Evolutionary conservation across 495 filamentous ascomycete genomes (phyloP).

Genomic region (Xylaria scruposa): DNA sequence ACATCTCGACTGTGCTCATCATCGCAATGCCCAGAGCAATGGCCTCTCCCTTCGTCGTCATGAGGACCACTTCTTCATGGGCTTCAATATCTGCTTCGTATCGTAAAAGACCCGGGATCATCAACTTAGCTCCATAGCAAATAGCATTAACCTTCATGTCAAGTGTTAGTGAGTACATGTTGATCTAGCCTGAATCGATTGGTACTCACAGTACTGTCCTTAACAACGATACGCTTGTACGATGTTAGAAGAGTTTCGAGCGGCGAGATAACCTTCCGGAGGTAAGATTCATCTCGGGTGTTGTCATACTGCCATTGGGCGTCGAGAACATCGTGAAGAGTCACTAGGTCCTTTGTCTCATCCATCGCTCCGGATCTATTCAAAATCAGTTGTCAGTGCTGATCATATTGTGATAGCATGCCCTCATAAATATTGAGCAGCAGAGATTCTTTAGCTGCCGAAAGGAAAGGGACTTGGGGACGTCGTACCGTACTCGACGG

Average conservation of each 20-base stretch:
- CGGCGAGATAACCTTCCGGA: constrained; percentile 86
- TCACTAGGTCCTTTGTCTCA: constrained; percentile 85
- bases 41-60: constrained; percentile 98
- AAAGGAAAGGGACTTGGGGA: neutral
- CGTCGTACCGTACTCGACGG: constrained; percentile 73
- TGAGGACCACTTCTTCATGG: constrained; percentile 91
- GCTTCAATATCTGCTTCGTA: constrained; percentile 88
- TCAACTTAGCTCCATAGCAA: constrained; percentile 90
- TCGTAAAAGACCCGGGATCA: constrained; percentile 92
- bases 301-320: constrained; percentile 95
- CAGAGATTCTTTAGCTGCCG: too few relatives aligned
- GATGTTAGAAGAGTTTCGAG: constrained; percentile 88
- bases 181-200: neutral
- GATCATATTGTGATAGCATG: too few relatives aligned
- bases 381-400: neutral
- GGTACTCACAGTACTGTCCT: constrained; percentile 69
- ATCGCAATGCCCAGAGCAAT: constrained; percentile 94
- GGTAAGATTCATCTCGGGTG: constrained; percentile 83
- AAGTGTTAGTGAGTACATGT: neutral
- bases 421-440: neutral
- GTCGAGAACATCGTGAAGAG: constrained; percentile 93
- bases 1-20: constrained; percentile 93
- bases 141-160: constrained; percentile 76
- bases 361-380: constrained; percentile 82
- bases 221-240: constrained; percentile 96